These are phyloP conservation scores for Spathaspora gorwiae DNA, from an alignment of 805 yeast genomes.

Conservation along the genomic window DNA sequence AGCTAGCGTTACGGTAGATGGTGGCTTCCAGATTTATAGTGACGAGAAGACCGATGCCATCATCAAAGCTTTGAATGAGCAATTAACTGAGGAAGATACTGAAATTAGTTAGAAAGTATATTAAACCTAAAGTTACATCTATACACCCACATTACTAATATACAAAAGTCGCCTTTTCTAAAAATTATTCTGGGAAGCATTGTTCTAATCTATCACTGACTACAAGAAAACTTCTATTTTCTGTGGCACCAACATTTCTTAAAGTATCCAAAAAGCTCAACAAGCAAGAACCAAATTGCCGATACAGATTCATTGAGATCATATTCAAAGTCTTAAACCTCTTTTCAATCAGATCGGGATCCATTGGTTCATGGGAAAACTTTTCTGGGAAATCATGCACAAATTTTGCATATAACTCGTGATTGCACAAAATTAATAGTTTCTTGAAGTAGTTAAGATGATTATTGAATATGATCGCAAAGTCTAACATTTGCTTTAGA, in stretches of 20 bases:
- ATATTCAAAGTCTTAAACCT: constrained; percentile 39
- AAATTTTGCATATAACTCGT: constrained; percentile 40
- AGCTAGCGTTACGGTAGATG: constrained; percentile 82
- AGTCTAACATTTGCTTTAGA: constrained; percentile 41
- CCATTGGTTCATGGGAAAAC: constrained; percentile 35
- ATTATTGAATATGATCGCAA: constrained; percentile 45
- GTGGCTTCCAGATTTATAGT: constrained; percentile 79
- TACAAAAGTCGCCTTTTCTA: neutral
- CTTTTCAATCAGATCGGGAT: constrained; percentile 32
- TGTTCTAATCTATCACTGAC: constrained; percentile 41
- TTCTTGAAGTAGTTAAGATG: constrained; percentile 51
- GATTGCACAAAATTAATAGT: constrained; percentile 47
- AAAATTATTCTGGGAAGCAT: constrained; percentile 26
- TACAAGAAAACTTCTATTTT: constrained; percentile 40
- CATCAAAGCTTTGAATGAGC: constrained; percentile 71
- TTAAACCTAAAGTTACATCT: neutral
- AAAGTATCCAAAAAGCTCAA: constrained; percentile 44
- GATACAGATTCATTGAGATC: constrained; percentile 39
- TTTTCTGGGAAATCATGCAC: constrained; percentile 30
- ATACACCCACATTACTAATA: neutral
- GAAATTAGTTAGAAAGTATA: constrained; percentile 4
- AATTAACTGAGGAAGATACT: constrained; percentile 44
- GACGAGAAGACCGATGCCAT: constrained; percentile 81
- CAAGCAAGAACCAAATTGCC: constrained; percentile 41
- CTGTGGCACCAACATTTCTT: constrained; percentile 45